Conservation (phyloP, 2,329 filamentous ascomycete genomes). For the Microdochium paspali region DNA sequence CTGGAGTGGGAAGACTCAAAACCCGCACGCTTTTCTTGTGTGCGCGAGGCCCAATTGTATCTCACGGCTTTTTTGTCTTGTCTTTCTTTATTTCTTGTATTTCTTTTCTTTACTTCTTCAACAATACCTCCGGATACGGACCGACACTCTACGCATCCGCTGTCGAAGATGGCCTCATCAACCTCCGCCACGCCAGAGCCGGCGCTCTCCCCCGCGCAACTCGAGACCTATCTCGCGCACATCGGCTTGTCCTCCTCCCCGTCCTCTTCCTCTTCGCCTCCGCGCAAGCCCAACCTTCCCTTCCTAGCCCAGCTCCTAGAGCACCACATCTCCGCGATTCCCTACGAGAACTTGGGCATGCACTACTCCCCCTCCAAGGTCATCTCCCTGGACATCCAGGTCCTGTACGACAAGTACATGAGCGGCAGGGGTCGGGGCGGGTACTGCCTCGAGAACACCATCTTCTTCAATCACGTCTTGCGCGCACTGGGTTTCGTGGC, state of each 20-base stretch:
- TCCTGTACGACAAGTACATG: constrained; percentile 40
- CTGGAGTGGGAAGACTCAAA: too few relatives aligned
- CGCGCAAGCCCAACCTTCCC: neutral
- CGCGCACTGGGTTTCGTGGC: constrained; percentile 40
- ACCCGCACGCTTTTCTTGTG: too few relatives aligned
- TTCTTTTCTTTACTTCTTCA: too few relatives aligned
- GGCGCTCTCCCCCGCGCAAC: neutral
- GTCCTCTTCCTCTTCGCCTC: too few relatives aligned
- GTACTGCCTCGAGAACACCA: constrained; percentile 51
- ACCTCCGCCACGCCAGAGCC: neutral
- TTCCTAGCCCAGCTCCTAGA: neutral
- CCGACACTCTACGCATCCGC: too few relatives aligned
- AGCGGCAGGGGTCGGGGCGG: constrained; percentile 35
- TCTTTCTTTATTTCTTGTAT: too few relatives aligned
- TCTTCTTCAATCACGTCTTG: constrained; percentile 44
- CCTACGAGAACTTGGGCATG: constrained; percentile 46
- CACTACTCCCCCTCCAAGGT: constrained; percentile 35
- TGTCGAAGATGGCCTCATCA: neutral
- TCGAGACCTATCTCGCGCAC: neutral
- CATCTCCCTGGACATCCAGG: constrained; percentile 33
- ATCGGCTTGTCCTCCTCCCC: too few relatives aligned
- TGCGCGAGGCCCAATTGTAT: too few relatives aligned
- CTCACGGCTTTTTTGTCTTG: too few relatives aligned
- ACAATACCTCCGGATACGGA: too few relatives aligned
- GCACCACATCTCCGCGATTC: constrained; percentile 36